Evolutionary conservation across 768 basidiomycete genomes (phyloP).

Genomic region (Suillus occidentalis): DNA sequence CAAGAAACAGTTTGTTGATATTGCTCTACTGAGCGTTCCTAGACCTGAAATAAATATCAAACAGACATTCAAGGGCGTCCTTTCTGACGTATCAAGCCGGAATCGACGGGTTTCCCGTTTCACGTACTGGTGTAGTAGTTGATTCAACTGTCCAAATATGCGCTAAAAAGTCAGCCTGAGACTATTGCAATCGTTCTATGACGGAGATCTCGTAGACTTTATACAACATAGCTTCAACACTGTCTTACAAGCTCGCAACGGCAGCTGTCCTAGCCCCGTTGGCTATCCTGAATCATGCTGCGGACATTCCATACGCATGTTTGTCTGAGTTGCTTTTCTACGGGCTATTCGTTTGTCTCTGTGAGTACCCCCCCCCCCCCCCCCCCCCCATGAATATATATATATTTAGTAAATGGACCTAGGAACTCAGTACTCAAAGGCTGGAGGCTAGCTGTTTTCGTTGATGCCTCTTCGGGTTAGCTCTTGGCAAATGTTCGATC

Average conservation of each 20-base stretch:
- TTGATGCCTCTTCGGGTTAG: background rate
- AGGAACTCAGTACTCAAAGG: background rate
- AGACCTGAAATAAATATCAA: constrained; percentile 77
- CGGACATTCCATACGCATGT: background rate
- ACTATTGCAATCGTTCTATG: constrained; percentile 64
- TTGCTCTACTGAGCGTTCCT: constrained; percentile 81
- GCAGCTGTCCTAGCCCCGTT: background rate
- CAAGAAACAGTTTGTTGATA: constrained; percentile 80
- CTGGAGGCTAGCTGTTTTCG: background rate
- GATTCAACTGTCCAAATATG: background rate
- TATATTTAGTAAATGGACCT: background rate
- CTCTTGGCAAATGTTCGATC: background rate
- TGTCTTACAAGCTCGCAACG: background rate
- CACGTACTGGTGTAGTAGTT: constrained; percentile 59
- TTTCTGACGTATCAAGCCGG: constrained; percentile 68
- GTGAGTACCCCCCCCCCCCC: too few relatives aligned
- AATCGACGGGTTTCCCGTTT: constrained; percentile 80
- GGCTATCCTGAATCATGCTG: background rate
- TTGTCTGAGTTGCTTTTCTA: background rate
- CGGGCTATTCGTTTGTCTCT: background rate
- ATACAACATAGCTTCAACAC: background rate
- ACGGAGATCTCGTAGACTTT: constrained; percentile 76
- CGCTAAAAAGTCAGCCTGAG: constrained; percentile 49
- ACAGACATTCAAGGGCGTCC: constrained; percentile 78
- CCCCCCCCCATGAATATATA: background rate